A percentile compares a stretch with the other conserved stretches of the same genome.
phyloP scores from a whole-genome alignment of 208 protist species.

The Trypanosoma melophagium region DNA sequence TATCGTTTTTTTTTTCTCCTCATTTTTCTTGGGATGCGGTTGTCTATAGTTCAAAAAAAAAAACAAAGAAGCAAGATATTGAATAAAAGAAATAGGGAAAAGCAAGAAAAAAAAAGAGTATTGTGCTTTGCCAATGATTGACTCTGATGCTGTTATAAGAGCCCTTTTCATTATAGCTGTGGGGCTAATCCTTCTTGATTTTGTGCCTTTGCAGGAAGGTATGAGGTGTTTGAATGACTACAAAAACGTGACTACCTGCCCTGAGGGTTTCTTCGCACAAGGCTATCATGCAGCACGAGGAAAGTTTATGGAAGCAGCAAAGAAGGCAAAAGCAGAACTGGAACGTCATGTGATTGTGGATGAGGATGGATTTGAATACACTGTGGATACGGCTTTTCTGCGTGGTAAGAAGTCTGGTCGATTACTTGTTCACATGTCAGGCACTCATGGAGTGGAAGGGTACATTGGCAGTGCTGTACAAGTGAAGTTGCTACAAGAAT shows the following conservation, averaged over 20 bases:
- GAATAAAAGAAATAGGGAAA: not conserved
- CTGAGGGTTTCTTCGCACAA: slow-evolving; percentile 67
- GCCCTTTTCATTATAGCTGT: slow-evolving; percentile 50
- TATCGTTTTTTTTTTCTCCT: not conserved
- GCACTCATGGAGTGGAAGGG: slow-evolving; percentile 81
- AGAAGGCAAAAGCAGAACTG: slow-evolving; percentile 43
- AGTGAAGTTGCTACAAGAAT: slow-evolving; percentile 63
- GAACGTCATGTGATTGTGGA: slow-evolving; percentile 49
- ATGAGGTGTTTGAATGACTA: slow-evolving; percentile 59
- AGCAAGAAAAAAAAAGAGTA: slow-evolving; percentile 19
- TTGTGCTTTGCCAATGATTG: slow-evolving; percentile 31
- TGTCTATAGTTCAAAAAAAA: not conserved
- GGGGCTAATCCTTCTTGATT: slow-evolving; percentile 74
- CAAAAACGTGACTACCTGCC: slow-evolving; percentile 54
- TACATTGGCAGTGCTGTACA: slow-evolving; percentile 85
- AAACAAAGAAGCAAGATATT: not conserved
- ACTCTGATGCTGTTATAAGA: slow-evolving; percentile 37
- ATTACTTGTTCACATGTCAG: slow-evolving; percentile 78
- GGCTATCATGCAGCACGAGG: slow-evolving; percentile 63
- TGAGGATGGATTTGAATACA: slow-evolving; percentile 60
- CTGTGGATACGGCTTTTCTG: slow-evolving; percentile 79
- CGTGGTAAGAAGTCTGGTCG: slow-evolving; percentile 39
- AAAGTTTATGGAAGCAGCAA: slow-evolving; percentile 72
- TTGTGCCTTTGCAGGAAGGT: slow-evolving; percentile 73
- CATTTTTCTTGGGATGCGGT: not conserved